These are phyloP conservation scores for Leptographium flavum DNA, from an alignment of 2,329 filamentous ascomycete genomes.

Conservation along the genomic window DNA sequence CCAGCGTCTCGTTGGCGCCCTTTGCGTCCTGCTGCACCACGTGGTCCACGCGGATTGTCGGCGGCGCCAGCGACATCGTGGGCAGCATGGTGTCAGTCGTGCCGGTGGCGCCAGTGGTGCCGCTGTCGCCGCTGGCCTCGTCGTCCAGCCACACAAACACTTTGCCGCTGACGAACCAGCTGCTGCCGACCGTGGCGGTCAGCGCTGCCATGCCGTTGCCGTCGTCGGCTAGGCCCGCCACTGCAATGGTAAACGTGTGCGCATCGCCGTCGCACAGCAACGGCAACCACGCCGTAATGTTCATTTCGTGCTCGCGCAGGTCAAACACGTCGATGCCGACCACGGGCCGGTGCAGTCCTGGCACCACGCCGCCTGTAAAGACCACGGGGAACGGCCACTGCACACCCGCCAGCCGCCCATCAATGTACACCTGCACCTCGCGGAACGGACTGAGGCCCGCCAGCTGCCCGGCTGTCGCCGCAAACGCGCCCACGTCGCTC, in stretches of 20 bases:
- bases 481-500: constrained; percentile 44
- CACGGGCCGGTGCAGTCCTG: constrained; percentile 62
- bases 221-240: constrained; percentile 50
- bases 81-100: background rate
- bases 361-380: constrained; percentile 68
- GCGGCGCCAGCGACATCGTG: constrained; percentile 16
- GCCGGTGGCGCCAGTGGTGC: constrained; percentile 29
- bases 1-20: constrained; percentile 43
- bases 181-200: constrained; percentile 41
- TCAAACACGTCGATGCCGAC: constrained; percentile 71
- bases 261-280: constrained; percentile 48
- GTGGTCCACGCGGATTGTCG: constrained; percentile 29
- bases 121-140: constrained; percentile 24
- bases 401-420: constrained; percentile 57
- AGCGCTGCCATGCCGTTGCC: constrained; percentile 29
- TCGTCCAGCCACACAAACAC: constrained; percentile 62
- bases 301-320: constrained; percentile 65
- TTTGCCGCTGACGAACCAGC: constrained; percentile 68
- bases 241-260: constrained; percentile 54
- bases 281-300: constrained; percentile 64
- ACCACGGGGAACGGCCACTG: constrained; percentile 73
- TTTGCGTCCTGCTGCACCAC: constrained; percentile 27
- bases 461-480: constrained; percentile 37
- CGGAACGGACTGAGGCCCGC: constrained; percentile 61
- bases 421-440: constrained; percentile 64